phyloP scores from a whole-genome alignment of 108 stramenopile species.

The Aurantiochytrium sp. region DNA sequence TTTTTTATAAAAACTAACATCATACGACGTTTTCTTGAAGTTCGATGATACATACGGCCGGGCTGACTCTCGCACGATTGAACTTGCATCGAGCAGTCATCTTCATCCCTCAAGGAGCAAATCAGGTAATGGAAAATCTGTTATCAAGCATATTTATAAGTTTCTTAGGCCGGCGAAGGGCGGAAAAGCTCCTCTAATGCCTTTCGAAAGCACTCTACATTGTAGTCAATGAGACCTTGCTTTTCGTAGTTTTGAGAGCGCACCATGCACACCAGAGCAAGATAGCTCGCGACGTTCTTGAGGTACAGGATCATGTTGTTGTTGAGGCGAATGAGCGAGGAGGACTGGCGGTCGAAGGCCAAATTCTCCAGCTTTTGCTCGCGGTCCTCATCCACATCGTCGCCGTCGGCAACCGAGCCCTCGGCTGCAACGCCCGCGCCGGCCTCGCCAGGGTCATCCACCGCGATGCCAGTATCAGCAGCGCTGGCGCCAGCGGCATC shows the following conservation, averaged over 20 bases:
- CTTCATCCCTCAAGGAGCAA: no score
- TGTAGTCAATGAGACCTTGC: slow-evolving; percentile 87
- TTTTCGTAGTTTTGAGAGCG: slow-evolving; percentile 82
- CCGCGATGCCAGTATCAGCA: not conserved
- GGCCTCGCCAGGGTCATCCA: not conserved
- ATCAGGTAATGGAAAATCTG: no score
- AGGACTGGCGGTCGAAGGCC: slow-evolving; percentile 81
- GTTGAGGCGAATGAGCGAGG: slow-evolving; percentile 84
- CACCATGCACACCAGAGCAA: slow-evolving; percentile 92
- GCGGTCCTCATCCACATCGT: not conserved
- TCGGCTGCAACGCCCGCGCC: not conserved
- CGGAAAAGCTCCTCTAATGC: slow-evolving; percentile 60
- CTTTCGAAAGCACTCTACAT: slow-evolving; percentile 83
- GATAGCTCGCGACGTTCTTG: slow-evolving; percentile 83
- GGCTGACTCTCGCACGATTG: no score
- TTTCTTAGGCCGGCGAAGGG: not conserved
- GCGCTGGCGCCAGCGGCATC: slow-evolving; percentile 21
- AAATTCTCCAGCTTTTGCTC: slow-evolving; percentile 44
- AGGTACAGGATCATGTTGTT: slow-evolving; percentile 91
- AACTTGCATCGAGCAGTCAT: no score
- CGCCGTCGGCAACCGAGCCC: not conserved
- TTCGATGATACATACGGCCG: no score
- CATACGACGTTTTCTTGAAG: no score
- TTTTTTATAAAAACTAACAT: no score
- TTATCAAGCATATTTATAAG: not conserved